These are phyloP conservation scores for Aspergillus sclerotioniger DNA, from an alignment of 495 filamentous ascomycete species.

Conservation along the genomic window DNA sequence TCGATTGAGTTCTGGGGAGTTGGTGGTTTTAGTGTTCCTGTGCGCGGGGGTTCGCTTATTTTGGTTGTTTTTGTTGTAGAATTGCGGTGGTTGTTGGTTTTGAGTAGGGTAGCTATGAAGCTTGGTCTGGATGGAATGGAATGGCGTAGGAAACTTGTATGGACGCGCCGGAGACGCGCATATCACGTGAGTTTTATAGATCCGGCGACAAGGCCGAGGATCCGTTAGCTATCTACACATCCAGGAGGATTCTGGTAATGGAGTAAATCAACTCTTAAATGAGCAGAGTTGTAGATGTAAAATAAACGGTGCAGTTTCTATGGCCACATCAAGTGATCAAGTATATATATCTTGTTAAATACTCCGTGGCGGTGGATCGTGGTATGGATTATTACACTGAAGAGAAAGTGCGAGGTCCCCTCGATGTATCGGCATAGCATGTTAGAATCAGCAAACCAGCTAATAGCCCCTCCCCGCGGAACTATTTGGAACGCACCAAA, in stretches of 20 bases:
- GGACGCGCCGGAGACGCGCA: slow-evolving; percentile 1
- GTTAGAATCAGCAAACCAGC: too few species aligned
- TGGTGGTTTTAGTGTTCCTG: not conserved
- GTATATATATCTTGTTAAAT: too few species aligned
- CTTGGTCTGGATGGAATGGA: not conserved
- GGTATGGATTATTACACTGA: too few species aligned
- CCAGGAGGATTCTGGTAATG: too few species aligned
- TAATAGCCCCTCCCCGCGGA: too few species aligned
- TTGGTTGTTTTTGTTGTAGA: not conserved
- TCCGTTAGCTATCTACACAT: not conserved
- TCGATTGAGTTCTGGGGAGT: not conserved
- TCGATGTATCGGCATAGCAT: too few species aligned
- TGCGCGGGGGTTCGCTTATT: not conserved
- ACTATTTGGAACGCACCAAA: not conserved
- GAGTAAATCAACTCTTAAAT: too few species aligned
- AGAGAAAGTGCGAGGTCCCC: too few species aligned
- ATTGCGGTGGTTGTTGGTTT: not conserved
- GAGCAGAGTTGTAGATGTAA: too few species aligned
- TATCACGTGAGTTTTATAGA: slow-evolving; percentile 13
- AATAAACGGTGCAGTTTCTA: too few species aligned
- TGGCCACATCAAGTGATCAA: too few species aligned
- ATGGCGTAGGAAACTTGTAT: not conserved
- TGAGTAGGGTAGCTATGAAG: not conserved
- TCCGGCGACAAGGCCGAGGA: not conserved
- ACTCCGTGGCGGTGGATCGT: too few species aligned